A percentile compares a stretch with the other conserved stretches of the same genome.
Evolutionary conservation across 768 basidiomycete species (phyloP).

Genomic region (Leccinum fibrillosum): DNA sequence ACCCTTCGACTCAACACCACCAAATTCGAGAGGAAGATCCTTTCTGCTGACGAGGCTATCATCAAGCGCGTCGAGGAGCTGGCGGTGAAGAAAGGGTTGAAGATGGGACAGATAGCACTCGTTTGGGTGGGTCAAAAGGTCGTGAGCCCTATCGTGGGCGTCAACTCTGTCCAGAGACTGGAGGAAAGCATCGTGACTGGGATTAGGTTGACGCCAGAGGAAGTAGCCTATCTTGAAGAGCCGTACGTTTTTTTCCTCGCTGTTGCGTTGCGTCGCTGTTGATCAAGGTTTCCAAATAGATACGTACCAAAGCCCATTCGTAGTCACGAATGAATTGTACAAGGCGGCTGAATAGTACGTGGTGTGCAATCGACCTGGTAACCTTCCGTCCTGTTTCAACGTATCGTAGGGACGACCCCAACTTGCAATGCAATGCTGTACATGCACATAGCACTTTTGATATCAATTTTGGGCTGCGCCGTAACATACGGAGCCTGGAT

Average conservation of each 20-base stretch:
- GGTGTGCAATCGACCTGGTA: no score
- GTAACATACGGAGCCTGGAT: no score
- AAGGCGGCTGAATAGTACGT: no score
- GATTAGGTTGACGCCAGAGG: conserved; percentile 27
- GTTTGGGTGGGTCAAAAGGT: conserved; percentile 42
- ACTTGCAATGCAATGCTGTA: no score
- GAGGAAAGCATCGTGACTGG: conserved; percentile 27
- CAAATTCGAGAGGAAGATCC: conserved; percentile 17
- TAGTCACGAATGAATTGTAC: conserved; percentile 8
- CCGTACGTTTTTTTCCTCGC: conserved; percentile 17
- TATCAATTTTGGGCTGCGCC: no score
- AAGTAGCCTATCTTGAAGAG: conserved; percentile 30
- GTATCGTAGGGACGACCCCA: no score
- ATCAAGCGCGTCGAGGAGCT: conserved; percentile 40
- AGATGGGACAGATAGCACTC: conserved; percentile 46
- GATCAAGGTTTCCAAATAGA: conserved; percentile 2
- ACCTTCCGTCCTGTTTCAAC: no score
- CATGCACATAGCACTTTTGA: no score
- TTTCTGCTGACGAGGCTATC: conserved; percentile 32
- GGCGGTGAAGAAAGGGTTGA: conserved; percentile 36
- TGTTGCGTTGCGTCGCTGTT: neutral
- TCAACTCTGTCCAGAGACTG: conserved; percentile 32
- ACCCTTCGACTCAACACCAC: conserved; percentile 22
- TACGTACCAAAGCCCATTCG: conserved; percentile 21
- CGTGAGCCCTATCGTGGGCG: conserved; percentile 43